A percentile compares a stretch with the other conserved stretches of the same genome.
Evolutionary conservation across 495 filamentous ascomycete genomes (phyloP).

Genomic region (Amniculicola lignicola): DNA sequence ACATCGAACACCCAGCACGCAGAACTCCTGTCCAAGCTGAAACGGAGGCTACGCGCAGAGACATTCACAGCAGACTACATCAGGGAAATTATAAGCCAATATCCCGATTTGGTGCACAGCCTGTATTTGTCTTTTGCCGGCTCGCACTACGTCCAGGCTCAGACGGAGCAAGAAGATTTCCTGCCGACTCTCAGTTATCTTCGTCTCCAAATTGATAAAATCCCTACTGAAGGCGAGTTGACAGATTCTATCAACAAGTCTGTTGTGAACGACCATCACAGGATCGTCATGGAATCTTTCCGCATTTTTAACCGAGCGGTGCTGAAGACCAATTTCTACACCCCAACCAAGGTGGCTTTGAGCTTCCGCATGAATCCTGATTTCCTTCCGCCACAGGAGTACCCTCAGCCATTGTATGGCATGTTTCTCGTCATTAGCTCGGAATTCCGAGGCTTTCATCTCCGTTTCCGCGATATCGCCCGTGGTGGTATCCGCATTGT

Average conservation of each 20-base stretch:
- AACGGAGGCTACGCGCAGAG: slow-evolving; percentile 89
- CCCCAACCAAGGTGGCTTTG: slow-evolving; percentile 94
- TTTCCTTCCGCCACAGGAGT: slow-evolving; percentile 89
- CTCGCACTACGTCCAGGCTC: slow-evolving; percentile 80
- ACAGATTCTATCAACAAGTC: slow-evolving; percentile 77
- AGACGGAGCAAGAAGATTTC: slow-evolving; percentile 72
- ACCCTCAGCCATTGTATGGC: slow-evolving; percentile 88
- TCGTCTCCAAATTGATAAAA: slow-evolving; percentile 66
- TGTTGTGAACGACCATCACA: slow-evolving; percentile 88
- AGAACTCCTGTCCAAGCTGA: slow-evolving; percentile 90
- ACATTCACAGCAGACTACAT: slow-evolving; percentile 98
- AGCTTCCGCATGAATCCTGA: slow-evolving; percentile 89
- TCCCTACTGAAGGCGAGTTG: slow-evolving; percentile 74
- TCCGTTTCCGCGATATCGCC: slow-evolving; percentile 95
- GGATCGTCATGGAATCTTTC: slow-evolving; percentile 98
- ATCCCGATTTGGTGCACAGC: slow-evolving; percentile 81
- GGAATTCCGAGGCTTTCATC: slow-evolving; percentile 94
- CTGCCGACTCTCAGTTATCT: slow-evolving; percentile 78
- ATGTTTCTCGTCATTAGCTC: slow-evolving; percentile 98
- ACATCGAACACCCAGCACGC: slow-evolving; percentile 76
- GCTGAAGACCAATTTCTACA: slow-evolving; percentile 99
- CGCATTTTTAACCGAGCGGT: slow-evolving; percentile 86
- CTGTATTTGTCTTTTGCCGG: slow-evolving; percentile 91
- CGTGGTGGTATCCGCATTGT: slow-evolving; percentile 97
- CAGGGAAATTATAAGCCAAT: slow-evolving; percentile 88